phyloP scores from a whole-genome alignment of 371 early-diverging fungal species.

The Mucor sp. region DNA sequence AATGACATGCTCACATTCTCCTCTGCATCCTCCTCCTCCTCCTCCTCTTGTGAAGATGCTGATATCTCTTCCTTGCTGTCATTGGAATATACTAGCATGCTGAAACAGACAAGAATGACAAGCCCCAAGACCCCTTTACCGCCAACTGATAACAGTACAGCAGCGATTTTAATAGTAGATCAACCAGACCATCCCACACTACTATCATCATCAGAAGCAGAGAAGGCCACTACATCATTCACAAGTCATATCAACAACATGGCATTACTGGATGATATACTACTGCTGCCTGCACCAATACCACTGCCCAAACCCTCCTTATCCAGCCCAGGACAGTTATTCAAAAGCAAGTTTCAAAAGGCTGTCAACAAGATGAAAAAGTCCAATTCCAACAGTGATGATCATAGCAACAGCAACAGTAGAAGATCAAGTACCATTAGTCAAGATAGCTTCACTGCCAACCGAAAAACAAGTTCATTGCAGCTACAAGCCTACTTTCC shows the following conservation, averaged over 20 bases:
- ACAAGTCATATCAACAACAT: neutral
- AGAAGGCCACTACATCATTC: neutral
- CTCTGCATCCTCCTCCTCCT: neutral
- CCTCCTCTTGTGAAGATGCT: neutral
- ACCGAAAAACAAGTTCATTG: neutral
- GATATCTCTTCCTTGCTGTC: neutral
- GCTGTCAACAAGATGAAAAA: slow-evolving; percentile 18
- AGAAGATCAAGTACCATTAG: neutral
- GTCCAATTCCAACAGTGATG: neutral
- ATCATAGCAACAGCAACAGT: neutral
- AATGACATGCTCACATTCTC: neutral
- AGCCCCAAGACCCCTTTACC: neutral
- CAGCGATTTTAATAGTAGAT: neutral
- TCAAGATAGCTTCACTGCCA: neutral
- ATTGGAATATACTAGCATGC: neutral
- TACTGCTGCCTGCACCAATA: neutral
- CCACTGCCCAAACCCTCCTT: neutral
- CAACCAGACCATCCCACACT: neutral
- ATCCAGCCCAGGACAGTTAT: slow-evolving; percentile 5
- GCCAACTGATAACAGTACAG: neutral
- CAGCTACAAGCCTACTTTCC: neutral
- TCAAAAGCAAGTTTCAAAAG: slow-evolving; percentile 16
- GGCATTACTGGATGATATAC: neutral
- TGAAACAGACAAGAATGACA: neutral
- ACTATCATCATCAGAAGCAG: neutral